phyloP scores from a whole-genome alignment of 2,329 filamentous ascomycete genomes.

The Tympanopsis confertula region DNA sequence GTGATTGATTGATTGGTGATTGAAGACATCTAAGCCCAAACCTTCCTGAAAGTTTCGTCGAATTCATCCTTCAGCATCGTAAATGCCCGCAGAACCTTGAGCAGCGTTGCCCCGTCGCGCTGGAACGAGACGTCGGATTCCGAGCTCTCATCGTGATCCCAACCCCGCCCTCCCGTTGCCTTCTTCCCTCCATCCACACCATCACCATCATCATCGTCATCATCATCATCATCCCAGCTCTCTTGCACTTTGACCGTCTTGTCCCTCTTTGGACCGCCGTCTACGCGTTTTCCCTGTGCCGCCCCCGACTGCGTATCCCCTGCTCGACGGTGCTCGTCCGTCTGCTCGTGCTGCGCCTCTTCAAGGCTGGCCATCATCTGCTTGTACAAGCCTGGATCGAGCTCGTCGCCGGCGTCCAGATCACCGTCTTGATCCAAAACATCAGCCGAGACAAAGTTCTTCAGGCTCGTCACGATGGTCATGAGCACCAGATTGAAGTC shows the following conservation, averaged over 20 bases:
- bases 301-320: no score
- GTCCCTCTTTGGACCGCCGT: no score
- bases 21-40: constrained; percentile 51
- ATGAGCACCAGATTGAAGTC: constrained; percentile 35
- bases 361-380: no score
- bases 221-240: constrained; percentile 15
- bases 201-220: constrained; percentile 14
- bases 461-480: neutral
- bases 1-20: no score
- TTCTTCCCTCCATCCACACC: neutral
- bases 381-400: no score
- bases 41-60: constrained; percentile 49
- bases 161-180: no score
- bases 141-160: neutral
- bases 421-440: no score
- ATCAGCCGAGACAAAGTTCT: neutral
- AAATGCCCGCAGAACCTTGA: constrained; percentile 48
- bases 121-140: constrained; percentile 1
- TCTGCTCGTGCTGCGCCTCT: no score
- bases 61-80: constrained; percentile 44
- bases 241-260: constrained; percentile 16
- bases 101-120: constrained; percentile 31
- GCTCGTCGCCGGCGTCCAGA: no score
- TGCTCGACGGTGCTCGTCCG: no score
- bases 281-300: no score